These are phyloP conservation scores for Fusarium acutatum DNA, from an alignment of 2,329 filamentous ascomycete species.

Conservation along the genomic window DNA sequence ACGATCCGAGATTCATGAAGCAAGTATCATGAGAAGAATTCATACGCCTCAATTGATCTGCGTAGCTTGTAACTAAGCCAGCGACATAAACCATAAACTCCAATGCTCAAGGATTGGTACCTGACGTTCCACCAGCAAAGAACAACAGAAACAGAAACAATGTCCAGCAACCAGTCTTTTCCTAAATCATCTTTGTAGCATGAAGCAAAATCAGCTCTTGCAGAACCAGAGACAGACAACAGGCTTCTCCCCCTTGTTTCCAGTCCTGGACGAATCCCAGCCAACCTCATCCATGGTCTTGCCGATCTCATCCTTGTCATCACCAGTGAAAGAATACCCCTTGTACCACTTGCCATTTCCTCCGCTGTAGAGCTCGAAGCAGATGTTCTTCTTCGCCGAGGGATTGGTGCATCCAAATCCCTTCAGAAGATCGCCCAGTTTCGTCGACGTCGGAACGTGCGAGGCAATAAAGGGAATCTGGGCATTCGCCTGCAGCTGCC, in stretches of 20 bases:
- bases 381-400: slow-evolving; percentile 60
- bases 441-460: slow-evolving; percentile 62
- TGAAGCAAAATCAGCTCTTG: slow-evolving; percentile 52
- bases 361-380: slow-evolving; percentile 64
- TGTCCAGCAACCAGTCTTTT: neutral
- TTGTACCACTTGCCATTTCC: slow-evolving; percentile 68
- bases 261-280: slow-evolving; percentile 63
- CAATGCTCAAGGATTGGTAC: neutral
- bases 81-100: neutral
- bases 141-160: neutral
- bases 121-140: neutral
- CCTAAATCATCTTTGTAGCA: neutral
- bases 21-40: fast-evolving
- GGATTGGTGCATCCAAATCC: slow-evolving; percentile 66
- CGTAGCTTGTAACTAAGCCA: neutral
- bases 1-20: neutral
- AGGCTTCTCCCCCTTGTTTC: slow-evolving; percentile 57
- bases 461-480: slow-evolving; percentile 58
- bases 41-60: neutral
- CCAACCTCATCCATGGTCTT: slow-evolving; percentile 65
- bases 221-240: slow-evolving; percentile 69
- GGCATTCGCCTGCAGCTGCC: slow-evolving; percentile 57
- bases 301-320: slow-evolving; percentile 57
- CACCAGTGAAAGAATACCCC: slow-evolving; percentile 61
- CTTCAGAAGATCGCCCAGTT: slow-evolving; percentile 64